phyloP scores from a whole-genome alignment of 164 flowering plant species.

The Stephania japonica region DNA sequence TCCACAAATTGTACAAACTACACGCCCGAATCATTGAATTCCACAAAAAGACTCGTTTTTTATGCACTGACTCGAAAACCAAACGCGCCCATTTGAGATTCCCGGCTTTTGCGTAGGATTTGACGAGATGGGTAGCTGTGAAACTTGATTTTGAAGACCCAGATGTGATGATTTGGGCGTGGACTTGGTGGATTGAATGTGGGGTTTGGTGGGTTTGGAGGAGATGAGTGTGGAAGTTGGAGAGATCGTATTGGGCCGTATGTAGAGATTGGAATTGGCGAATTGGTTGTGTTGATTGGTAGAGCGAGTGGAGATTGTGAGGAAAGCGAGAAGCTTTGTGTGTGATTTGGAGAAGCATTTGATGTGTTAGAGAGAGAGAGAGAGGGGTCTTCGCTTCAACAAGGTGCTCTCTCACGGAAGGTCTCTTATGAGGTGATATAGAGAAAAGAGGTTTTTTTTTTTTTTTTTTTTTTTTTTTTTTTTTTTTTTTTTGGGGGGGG shows the following conservation, averaged over 20 bases:
- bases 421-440: no score
- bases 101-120: slow-evolving; percentile 27
- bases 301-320: neutral
- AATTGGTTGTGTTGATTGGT: neutral
- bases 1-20: slow-evolving; percentile 17
- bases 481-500: no score
- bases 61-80: slow-evolving; percentile 17
- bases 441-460: no score
- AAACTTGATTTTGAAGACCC: slow-evolving; percentile 17
- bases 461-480: no score
- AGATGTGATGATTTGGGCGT: slow-evolving; percentile 19
- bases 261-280: neutral
- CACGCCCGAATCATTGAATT: slow-evolving; percentile 24
- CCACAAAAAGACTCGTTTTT: slow-evolving; percentile 22
- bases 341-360: slow-evolving; percentile 7
- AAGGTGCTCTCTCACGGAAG: no score
- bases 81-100: slow-evolving; percentile 7
- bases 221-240: slow-evolving; percentile 15
- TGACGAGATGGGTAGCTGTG: slow-evolving; percentile 29
- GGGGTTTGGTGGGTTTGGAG: slow-evolving; percentile 15
- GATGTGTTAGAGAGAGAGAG: neutral
- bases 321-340: neutral
- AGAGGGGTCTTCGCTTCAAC: no score
- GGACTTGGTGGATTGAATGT: slow-evolving; percentile 17
- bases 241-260: neutral